phyloP scores from a whole-genome alignment of 495 filamentous ascomycete genomes.

The Penicillium manginii region DNA sequence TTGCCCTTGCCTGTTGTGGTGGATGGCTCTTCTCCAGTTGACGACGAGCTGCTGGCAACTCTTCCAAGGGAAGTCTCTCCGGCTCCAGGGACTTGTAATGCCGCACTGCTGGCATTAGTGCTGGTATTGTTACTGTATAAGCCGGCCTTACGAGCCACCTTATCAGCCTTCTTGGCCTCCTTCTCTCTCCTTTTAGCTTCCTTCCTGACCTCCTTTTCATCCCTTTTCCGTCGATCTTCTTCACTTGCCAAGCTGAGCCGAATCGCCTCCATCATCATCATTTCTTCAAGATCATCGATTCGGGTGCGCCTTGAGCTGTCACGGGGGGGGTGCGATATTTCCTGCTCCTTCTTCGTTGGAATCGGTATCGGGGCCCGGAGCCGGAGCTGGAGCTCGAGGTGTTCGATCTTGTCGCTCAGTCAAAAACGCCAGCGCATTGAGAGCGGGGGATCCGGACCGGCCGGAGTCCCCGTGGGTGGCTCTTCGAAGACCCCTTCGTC shows the following conservation, averaged over 20 bases:
- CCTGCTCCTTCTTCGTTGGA: conserved; percentile 46
- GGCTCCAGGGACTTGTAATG: conserved; percentile 34
- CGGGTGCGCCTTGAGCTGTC: conserved; percentile 64
- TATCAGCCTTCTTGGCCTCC: conserved; percentile 77
- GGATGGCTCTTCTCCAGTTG: conserved; percentile 38
- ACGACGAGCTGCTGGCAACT: conserved; percentile 44
- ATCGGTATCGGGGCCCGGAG: conserved; percentile 36
- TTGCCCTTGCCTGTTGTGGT: conserved; percentile 72
- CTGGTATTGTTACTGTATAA: conserved; percentile 51
- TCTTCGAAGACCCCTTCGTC: conserved; percentile 50
- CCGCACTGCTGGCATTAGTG: conserved; percentile 46
- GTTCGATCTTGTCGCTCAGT: conserved; percentile 44
- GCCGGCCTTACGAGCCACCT: conserved; percentile 61
- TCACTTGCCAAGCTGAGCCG: conserved; percentile 85
- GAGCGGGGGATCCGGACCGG: conserved; percentile 48
- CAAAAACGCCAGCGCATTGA: conserved; percentile 55
- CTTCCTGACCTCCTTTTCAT: conserved; percentile 79
- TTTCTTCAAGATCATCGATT: conserved; percentile 89
- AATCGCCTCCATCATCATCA: conserved; percentile 99
- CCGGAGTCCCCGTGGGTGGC: conserved; percentile 39
- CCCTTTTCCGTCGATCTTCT: conserved; percentile 81
- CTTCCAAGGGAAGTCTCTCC: conserved; percentile 26
- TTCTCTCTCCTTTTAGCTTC: conserved; percentile 83
- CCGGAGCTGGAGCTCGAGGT: conserved; percentile 23
- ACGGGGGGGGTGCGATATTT: conserved; percentile 54